Base-by-base conservation (phyloP, 495 filamentous ascomycete species). In the Astrocystis sublimbata region DNA sequence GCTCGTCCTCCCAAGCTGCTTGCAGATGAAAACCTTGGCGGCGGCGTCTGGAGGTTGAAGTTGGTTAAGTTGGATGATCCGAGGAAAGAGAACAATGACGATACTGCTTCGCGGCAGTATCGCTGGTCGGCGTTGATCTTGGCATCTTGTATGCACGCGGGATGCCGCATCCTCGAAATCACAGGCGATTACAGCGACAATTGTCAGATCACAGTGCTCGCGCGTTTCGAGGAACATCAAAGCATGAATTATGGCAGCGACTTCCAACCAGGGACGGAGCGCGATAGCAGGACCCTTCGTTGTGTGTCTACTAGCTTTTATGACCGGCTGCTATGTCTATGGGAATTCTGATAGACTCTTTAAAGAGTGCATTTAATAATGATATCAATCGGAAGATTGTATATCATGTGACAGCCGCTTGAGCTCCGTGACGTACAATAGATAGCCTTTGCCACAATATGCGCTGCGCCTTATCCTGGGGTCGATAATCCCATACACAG, bases 231-330 rank as follows among this genome's bases (percentile, higher is more conserved):
- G 58, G 91, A 92, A 72, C 92, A 97, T 75, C 79, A 91, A 76
- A 97, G 92, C 71, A 96, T 98, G 93, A 94, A 93, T 68, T 98
- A 98, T 73, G 93, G 88, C 13, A 89, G 90, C 62, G 92, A 92
- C 77, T 83, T 89, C 28, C 85, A 87, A 75, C 76, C 80, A 13
- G 67, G 61, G 24, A 49, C 38, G 28, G 61, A 62, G 60, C 63
- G 57, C 26, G 55, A 33, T 33, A 66, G 72, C 33, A 36, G 53
- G 58, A 71, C 60, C 13, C 55, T 84, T 49, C 68, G 82, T 3
- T 80, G 85, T 64, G 80, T 96, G 9, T 92, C 89, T 26, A 93
- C 90, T 23, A 97, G 92, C 75, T 97, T 97, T 69, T 97, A 97
- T 71, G 92, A 96, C 76, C 85, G 81, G 66, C 74, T 89, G 58